Percentiles rank a stretch among this genome's conserved stretches.
Conservation (phyloP, 2,329 filamentous ascomycete species). For the Claviceps paspali region DNA sequence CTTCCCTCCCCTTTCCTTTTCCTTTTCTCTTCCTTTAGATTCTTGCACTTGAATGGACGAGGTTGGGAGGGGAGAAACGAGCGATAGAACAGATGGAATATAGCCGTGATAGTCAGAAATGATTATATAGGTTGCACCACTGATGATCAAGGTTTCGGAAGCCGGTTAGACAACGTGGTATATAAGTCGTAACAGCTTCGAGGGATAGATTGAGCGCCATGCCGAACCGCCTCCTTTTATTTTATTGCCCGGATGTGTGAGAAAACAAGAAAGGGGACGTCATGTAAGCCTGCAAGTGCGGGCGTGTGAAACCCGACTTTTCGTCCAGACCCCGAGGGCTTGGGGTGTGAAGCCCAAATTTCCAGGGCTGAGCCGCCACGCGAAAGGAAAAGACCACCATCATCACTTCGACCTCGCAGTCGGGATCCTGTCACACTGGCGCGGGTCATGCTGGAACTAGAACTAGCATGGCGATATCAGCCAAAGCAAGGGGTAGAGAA, state of each 20-base stretch:
- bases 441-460: not conserved
- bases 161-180: not conserved
- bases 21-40: too few species aligned
- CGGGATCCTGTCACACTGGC: conserved; percentile 2
- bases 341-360: not conserved
- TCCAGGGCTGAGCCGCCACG: conserved; percentile 5
- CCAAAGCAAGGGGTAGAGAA: not conserved
- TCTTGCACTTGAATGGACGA: too few species aligned
- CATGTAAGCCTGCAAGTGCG: conserved; percentile 1
- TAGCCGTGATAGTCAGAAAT: not conserved
- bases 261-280: not conserved
- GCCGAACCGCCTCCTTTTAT: not conserved
- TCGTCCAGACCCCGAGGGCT: not conserved
- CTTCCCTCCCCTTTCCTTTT: too few species aligned
- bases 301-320: conserved; percentile 3
- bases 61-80: not conserved
- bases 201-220: conserved; percentile 1
- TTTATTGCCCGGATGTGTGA: not conserved
- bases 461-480: not conserved
- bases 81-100: too few species aligned
- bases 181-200: not conserved
- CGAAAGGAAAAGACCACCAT: conserved; percentile 1
- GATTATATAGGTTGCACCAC: not conserved
- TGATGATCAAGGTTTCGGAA: not conserved
- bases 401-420: conserved; percentile 2